phyloP scores from a whole-genome alignment of 768 basidiomycete genomes.

The Pleurotus eryngii region DNA sequence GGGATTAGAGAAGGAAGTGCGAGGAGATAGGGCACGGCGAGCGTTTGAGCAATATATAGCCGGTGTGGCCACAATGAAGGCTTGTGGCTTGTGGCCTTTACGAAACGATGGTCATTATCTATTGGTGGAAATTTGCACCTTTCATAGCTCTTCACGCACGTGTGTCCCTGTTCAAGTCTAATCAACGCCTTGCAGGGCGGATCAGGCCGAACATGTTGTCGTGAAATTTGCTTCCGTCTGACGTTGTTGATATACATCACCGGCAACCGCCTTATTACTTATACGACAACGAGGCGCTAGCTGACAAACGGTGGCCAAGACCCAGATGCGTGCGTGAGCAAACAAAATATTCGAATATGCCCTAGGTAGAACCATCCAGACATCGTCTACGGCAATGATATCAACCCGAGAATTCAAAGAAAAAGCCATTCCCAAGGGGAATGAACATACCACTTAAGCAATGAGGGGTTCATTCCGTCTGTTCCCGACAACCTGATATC shows the following conservation, averaged over 20 bases:
- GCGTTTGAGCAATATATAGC: neutral
- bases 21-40: neutral
- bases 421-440: neutral
- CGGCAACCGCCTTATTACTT: slow-evolving; percentile 1
- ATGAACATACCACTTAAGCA: neutral
- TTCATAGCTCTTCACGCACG: neutral
- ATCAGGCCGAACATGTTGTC: slow-evolving; percentile 4
- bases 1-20: too few relatives aligned
- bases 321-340: too few relatives aligned
- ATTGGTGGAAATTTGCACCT: neutral
- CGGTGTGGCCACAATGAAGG: neutral
- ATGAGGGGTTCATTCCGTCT: slow-evolving; percentile 21
- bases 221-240: slow-evolving; percentile 2
- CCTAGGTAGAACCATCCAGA: too few relatives aligned
- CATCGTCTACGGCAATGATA: neutral
- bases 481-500: slow-evolving; percentile 56
- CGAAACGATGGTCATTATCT: neutral
- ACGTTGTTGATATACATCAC: neutral
- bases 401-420: neutral
- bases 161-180: neutral
- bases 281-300: neutral
- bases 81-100: too few relatives aligned
- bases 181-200: slow-evolving; percentile 2
- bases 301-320: neutral
- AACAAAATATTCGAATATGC: too few relatives aligned